Percentiles rank a stretch among this genome's conserved stretches.
These are phyloP conservation scores for Leccinum broughii DNA, from an alignment of 768 basidiomycete genomes.

Conservation along the genomic window DNA sequence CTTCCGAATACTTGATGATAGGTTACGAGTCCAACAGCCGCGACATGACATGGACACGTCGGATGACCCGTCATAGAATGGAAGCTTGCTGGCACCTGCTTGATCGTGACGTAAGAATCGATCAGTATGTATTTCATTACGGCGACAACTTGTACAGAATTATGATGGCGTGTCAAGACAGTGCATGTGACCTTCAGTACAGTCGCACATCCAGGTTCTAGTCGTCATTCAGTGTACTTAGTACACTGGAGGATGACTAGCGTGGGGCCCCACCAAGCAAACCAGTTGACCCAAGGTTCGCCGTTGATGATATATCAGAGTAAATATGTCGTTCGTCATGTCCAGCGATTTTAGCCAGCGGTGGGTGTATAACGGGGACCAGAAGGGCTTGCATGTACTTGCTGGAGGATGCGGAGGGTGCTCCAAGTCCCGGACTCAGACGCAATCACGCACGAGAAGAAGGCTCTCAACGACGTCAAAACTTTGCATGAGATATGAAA, in stretches of 20 bases:
- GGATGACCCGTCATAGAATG: not conserved
- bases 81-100: not conserved
- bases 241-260: not conserved
- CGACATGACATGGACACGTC: too few relatives aligned
- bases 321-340: slow-evolving; percentile 23
- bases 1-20: too few relatives aligned
- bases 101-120: not conserved
- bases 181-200: slow-evolving; percentile 2
- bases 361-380: not conserved
- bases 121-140: not conserved
- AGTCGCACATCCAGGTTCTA: slow-evolving; percentile 36
- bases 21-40: too few relatives aligned
- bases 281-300: not conserved
- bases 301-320: slow-evolving; percentile 33
- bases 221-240: slow-evolving; percentile 34
- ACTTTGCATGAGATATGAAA: slow-evolving; percentile 6
- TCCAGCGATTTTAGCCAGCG: not conserved
- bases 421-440: not conserved
- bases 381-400: not conserved
- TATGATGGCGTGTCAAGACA: not conserved
- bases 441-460: slow-evolving; percentile 37
- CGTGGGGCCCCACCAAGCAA: not conserved
- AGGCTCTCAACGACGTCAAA: slow-evolving; percentile 36
- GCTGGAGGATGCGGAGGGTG: not conserved
- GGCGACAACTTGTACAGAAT: not conserved